These are phyloP conservation scores for Eremothecium coryli DNA, from an alignment of 1,139 yeast genomes.

Conservation along the genomic window DNA sequence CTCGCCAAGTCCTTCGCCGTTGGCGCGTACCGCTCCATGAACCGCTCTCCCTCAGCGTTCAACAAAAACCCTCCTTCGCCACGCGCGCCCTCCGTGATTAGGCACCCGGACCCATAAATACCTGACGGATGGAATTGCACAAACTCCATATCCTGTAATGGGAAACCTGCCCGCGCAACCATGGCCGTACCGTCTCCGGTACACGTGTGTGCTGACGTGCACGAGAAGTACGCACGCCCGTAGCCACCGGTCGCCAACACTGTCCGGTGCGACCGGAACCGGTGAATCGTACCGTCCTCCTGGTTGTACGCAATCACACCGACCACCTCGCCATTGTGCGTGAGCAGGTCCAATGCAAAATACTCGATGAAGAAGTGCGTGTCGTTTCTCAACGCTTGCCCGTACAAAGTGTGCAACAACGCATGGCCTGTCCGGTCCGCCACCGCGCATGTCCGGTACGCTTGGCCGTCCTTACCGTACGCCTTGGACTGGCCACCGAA, in stretches of 20 bases:
- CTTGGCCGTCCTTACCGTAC: conserved; percentile 97
- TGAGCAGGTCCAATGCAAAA: conserved; percentile 89
- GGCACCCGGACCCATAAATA: conserved; percentile 97
- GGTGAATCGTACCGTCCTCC: conserved; percentile 97
- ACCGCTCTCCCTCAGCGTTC: conserved; percentile 97
- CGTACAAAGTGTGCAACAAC: conserved; percentile 86
- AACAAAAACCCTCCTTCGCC: conserved; percentile 99
- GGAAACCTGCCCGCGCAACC: conserved; percentile 98
- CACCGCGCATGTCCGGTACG: conserved; percentile 98
- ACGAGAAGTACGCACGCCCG: conserved; percentile 97
- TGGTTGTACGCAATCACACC: conserved; percentile 97
- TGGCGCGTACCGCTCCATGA: conserved; percentile 99
- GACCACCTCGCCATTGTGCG: conserved; percentile 93
- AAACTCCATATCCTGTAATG: conserved; percentile 93
- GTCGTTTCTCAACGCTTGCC: conserved; percentile 93
- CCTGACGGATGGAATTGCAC: conserved; percentile 99
- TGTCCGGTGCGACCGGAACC: conserved; percentile 95
- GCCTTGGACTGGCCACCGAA: conserved; percentile 97
- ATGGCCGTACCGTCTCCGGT: conserved; percentile 99
- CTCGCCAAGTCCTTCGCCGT: conserved; percentile 97
- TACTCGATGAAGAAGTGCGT: conserved; percentile 97
- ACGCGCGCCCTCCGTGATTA: conserved; percentile 98
- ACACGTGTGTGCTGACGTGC: conserved; percentile 99
- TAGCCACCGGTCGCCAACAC: conserved; percentile 98
- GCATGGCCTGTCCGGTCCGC: conserved; percentile 99